A percentile compares a stretch with the other conserved stretches of the same genome.
Evolutionary conservation across 768 basidiomycete genomes (phyloP).

Genomic region (Suillus decipiens): DNA sequence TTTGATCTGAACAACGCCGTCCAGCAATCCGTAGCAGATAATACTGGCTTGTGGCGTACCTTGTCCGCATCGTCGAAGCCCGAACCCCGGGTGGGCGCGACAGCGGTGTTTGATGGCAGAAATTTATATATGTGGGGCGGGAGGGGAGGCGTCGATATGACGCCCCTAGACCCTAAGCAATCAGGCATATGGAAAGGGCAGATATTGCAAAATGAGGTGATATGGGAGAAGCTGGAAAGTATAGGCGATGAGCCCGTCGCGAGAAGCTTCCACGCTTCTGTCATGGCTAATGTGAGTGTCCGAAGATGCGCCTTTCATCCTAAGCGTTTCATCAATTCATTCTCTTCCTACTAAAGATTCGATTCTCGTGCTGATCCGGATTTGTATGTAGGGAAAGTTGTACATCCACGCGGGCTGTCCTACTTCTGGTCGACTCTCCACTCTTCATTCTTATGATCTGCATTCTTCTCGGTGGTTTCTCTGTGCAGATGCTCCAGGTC

Average conservation of each 20-base stretch:
- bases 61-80: slow-evolving; percentile 25
- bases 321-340: neutral
- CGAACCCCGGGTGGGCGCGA: slow-evolving; percentile 27
- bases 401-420: slow-evolving; percentile 47
- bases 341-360: neutral
- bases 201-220: slow-evolving; percentile 8
- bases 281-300: slow-evolving; percentile 28
- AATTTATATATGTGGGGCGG: slow-evolving; percentile 47
- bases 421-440: slow-evolving; percentile 34
- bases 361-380: neutral
- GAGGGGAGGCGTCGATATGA: slow-evolving; percentile 42
- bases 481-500: slow-evolving; percentile 39
- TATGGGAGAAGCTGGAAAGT: slow-evolving; percentile 34
- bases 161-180: slow-evolving; percentile 32
- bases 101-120: slow-evolving; percentile 21
- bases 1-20: slow-evolving; percentile 21
- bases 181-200: slow-evolving; percentile 33
- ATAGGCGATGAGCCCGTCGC: slow-evolving; percentile 34
- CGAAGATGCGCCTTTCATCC: neutral
- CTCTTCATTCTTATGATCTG: slow-evolving; percentile 38
- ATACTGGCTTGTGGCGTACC: slow-evolving; percentile 19
- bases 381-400: slow-evolving; percentile 27
- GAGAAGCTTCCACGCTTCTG: slow-evolving; percentile 40
- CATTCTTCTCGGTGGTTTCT: slow-evolving; percentile 29
- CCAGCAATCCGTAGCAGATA: slow-evolving; percentile 5